These are phyloP conservation scores for Globisporangium lucens DNA, from an alignment of 352 stramenopile species.

Conservation along the genomic window DNA sequence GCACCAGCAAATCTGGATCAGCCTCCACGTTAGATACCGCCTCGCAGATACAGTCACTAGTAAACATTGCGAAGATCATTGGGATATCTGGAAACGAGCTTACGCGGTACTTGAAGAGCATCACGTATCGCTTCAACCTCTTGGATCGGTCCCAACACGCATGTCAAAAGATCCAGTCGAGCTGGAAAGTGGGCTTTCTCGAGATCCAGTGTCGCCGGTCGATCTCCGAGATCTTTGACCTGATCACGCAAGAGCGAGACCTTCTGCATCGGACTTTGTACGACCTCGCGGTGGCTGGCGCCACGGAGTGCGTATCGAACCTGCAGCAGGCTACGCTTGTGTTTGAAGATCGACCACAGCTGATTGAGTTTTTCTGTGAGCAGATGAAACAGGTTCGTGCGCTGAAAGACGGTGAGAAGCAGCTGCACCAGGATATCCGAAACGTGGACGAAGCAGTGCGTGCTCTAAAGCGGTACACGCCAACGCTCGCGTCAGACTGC, in stretches of 20 bases:
- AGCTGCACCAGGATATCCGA: conserved; percentile 62
- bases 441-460: conserved; percentile 67
- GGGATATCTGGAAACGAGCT: conserved; percentile 37
- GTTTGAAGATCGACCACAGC: conserved; percentile 64
- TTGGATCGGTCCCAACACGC: conserved; percentile 56
- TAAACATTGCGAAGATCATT: conserved; percentile 28
- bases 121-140: conserved; percentile 30
- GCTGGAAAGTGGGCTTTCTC: conserved; percentile 70
- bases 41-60: not conserved
- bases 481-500: conserved; percentile 26
- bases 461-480: conserved; percentile 41
- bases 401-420: conserved; percentile 51
- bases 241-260: conserved; percentile 49
- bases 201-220: conserved; percentile 68
- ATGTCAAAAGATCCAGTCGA: conserved; percentile 62
- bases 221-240: conserved; percentile 57
- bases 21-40: not conserved
- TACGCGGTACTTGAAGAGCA: conserved; percentile 39
- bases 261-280: conserved; percentile 37
- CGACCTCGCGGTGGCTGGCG: conserved; percentile 30
- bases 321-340: conserved; percentile 48
- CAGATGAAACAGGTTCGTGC: conserved; percentile 58
- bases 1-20: not conserved
- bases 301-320: conserved; percentile 33
- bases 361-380: conserved; percentile 70